These are phyloP conservation scores for Mycena olivaceomarginata DNA, from an alignment of 768 basidiomycete genomes.

Conservation along the genomic window DNA sequence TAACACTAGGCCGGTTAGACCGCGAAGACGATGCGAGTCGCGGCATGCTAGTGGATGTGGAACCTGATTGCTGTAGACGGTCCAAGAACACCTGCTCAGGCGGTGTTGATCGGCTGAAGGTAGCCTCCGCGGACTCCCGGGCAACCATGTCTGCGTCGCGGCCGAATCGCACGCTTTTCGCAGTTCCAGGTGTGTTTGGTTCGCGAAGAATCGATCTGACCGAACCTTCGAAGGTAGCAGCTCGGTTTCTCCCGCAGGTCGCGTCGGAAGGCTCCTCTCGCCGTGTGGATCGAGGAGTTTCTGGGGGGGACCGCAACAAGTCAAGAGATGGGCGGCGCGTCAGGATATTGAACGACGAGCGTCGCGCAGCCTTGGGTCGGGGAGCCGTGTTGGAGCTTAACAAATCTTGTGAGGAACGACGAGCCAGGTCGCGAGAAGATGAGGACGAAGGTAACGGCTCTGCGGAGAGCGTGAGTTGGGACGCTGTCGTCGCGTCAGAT, in stretches of 20 bases:
- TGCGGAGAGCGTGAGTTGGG: constrained; percentile 45
- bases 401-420: constrained; percentile 41
- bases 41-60: constrained; percentile 50
- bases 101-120: constrained; percentile 48
- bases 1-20: constrained; percentile 62
- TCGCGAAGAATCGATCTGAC: constrained; percentile 86
- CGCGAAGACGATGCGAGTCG: constrained; percentile 58
- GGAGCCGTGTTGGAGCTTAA: constrained; percentile 29
- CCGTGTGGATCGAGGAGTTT: constrained; percentile 35
- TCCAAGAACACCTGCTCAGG: constrained; percentile 52
- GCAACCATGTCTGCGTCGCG: constrained; percentile 78
- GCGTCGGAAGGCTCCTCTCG: constrained; percentile 46
- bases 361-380: constrained; percentile 39
- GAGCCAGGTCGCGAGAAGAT: constrained; percentile 25
- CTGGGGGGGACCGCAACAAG: constrained; percentile 51
- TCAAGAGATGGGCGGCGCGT: constrained; percentile 58
- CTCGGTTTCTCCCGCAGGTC: constrained; percentile 47
- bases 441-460: constrained; percentile 27
- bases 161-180: constrained; percentile 84
- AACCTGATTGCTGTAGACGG: constrained; percentile 50
- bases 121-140: constrained; percentile 40
- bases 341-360: constrained; percentile 44
- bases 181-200: constrained; percentile 82
- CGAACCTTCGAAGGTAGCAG: constrained; percentile 61
- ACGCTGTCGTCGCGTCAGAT: constrained; percentile 48